phyloP scores from a whole-genome alignment of 2,329 filamentous ascomycete species.

The Fusarium luffae region DNA sequence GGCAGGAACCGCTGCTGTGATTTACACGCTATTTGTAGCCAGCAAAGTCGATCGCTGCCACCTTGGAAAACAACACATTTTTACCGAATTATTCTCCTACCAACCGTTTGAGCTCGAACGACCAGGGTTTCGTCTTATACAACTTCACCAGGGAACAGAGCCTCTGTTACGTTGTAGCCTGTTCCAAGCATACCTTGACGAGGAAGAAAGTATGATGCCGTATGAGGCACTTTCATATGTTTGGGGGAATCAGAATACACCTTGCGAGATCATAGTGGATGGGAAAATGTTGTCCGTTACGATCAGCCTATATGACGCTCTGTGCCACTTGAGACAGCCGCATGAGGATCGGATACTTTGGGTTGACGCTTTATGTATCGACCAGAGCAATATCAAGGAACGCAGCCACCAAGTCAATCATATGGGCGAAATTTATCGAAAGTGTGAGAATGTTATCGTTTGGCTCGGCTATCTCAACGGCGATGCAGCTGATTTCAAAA shows the following conservation, averaged over 20 bases:
- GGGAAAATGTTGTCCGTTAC: neutral
- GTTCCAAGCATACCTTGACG: neutral
- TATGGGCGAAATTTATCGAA: conserved; percentile 2
- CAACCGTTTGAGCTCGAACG: neutral
- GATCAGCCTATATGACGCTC: neutral
- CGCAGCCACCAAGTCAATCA: conserved; percentile 14
- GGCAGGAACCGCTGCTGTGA: neutral
- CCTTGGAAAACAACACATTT: fast-evolving
- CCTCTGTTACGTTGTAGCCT: neutral
- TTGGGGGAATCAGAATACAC: neutral
- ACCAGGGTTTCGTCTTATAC: neutral
- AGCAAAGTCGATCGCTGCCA: fast-evolving
- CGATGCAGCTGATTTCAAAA: fast-evolving
- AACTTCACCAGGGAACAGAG: neutral
- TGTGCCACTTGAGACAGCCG: fast-evolving
- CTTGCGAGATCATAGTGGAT: neutral
- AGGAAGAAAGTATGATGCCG: neutral
- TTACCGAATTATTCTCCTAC: neutral
- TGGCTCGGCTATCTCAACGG: neutral
- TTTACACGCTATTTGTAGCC: neutral
- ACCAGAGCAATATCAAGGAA: conserved; percentile 13
- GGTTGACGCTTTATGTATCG: conserved; percentile 21
- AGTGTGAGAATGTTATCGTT: neutral
- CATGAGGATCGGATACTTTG: neutral
- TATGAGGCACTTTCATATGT: conserved; percentile 20